A percentile compares a stretch with the other conserved stretches of the same genome.
phyloP scores from a whole-genome alignment of 163 green algal genomes.

The Volvox carteri region DNA sequence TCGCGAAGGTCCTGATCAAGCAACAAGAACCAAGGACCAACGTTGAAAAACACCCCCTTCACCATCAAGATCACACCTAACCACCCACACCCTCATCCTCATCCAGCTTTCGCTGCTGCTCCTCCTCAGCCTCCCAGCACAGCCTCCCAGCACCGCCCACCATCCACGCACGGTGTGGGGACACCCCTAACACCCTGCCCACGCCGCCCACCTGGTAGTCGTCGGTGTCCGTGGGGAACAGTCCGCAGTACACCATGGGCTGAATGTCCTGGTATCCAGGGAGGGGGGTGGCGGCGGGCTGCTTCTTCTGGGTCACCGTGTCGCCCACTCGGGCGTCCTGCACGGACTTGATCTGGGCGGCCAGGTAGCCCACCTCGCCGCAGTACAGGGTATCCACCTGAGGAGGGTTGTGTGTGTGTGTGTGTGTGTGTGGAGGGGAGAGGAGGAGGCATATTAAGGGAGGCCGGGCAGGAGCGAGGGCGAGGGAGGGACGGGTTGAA shows the following conservation, averaged over 20 bases:
- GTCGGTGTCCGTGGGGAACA: slow-evolving; percentile 95
- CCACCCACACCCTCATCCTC: too few relatives aligned
- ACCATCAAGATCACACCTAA: too few relatives aligned
- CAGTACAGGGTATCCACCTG: slow-evolving; percentile 89
- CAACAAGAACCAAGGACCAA: not conserved
- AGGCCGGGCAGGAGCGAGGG: not conserved
- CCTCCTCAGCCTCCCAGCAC: too few relatives aligned
- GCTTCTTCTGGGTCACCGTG: slow-evolving; percentile 84
- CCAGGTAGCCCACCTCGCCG: slow-evolving; percentile 94
- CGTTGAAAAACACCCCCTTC: too few relatives aligned
- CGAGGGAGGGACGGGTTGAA: not conserved
- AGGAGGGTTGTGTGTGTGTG: too few relatives aligned
- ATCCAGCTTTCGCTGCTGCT: too few relatives aligned
- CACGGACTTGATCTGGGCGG: slow-evolving; percentile 91
- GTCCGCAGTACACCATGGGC: slow-evolving; percentile 92
- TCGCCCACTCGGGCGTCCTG: slow-evolving; percentile 93
- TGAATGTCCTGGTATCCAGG: slow-evolving; percentile 83
- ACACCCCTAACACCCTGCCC: too few relatives aligned
- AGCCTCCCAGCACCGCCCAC: too few relatives aligned
- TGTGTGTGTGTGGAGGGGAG: too few relatives aligned
- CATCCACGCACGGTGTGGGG: too few relatives aligned
- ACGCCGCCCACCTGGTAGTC: slow-evolving; percentile 74
- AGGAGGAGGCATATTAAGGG: too few relatives aligned
- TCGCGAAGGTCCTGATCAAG: slow-evolving; percentile 80
- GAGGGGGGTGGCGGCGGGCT: slow-evolving; percentile 56